Evolutionary conservation across 192 early-diverging fungal genomes (phyloP).

Genomic region (Kappamyces sp.): DNA sequence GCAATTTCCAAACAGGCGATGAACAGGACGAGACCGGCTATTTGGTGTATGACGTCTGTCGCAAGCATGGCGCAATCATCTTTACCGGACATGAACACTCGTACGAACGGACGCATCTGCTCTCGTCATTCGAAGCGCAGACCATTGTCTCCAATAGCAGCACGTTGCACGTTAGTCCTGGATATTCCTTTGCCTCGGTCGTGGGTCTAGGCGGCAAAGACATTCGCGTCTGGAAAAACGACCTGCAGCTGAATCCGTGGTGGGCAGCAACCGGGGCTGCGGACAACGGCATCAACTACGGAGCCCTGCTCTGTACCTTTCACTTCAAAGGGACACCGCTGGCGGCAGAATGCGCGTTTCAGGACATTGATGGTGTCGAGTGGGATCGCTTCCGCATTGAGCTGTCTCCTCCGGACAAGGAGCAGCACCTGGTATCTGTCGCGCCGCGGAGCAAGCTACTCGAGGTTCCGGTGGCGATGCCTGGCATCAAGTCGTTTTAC

Average conservation of each 20-base stretch:
- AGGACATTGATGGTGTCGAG: constrained; percentile 25
- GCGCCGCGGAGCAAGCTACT: not conserved
- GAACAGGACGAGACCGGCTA: constrained; percentile 36
- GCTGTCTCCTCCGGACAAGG: constrained; percentile 2
- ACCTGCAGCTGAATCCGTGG: constrained; percentile 23
- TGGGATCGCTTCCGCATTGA: constrained; percentile 28
- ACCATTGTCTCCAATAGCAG: constrained; percentile 14
- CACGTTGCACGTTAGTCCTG: constrained; percentile 20
- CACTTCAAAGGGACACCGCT: constrained; percentile 13
- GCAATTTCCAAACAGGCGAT: constrained; percentile 28
- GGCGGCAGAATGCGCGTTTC: constrained; percentile 22
- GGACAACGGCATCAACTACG: constrained; percentile 32
- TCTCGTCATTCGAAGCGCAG: constrained; percentile 24
- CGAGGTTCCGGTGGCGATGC: not conserved
- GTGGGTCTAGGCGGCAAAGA: constrained; percentile 37
- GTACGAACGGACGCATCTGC: constrained; percentile 28
- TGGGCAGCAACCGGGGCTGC: constrained; percentile 30
- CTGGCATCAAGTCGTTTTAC: not conserved
- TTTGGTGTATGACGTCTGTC: constrained; percentile 29
- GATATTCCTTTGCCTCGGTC: constrained; percentile 28
- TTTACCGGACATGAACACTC: constrained; percentile 33
- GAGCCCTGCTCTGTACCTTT: constrained; percentile 32
- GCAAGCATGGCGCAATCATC: constrained; percentile 31
- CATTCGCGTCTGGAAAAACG: constrained; percentile 25
- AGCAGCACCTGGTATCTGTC: not conserved